Evolutionary conservation across 2,329 filamentous ascomycete genomes (phyloP).

Genomic region (Fusarium sp.): DNA sequence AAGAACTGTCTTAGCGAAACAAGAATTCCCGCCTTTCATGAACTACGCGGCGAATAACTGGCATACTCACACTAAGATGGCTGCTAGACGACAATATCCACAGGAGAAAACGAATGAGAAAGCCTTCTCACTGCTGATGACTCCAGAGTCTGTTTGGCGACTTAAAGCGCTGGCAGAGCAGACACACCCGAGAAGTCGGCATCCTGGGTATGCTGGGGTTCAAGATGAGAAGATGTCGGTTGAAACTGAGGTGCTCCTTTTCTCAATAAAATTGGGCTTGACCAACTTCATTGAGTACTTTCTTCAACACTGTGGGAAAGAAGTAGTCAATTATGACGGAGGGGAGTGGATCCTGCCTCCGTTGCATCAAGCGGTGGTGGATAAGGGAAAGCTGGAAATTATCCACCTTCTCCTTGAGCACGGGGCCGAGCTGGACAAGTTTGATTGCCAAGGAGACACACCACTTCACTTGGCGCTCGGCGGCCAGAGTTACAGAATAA

Average conservation of each 20-base stretch:
- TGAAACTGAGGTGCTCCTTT: not conserved
- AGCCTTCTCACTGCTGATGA: not conserved
- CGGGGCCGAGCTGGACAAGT: not conserved
- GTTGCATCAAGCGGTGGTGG: not conserved
- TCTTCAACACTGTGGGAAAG: not conserved
- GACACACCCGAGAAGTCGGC: no score
- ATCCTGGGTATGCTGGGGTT: no score
- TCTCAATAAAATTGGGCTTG: not conserved
- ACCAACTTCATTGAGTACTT: not conserved
- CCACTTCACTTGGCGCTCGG: not conserved
- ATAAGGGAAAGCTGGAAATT: not conserved
- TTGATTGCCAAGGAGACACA: no score
- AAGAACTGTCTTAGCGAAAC: not conserved
- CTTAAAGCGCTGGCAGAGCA: not conserved
- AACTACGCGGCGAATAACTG: not conserved
- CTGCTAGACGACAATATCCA: accelerated
- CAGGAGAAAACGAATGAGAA: not conserved
- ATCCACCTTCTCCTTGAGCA: not conserved
- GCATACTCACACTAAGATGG: not conserved
- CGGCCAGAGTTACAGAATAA: no score
- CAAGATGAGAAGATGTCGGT: not conserved
- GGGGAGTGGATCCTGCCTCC: not conserved
- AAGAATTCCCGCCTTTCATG: not conserved
- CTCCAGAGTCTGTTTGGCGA: not conserved
- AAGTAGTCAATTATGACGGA: not conserved